A percentile compares a stretch with the other conserved stretches of the same genome.
These are phyloP conservation scores for Neocucurbitaria cava DNA, from an alignment of 2,329 filamentous ascomycete genomes.

Conservation along the genomic window DNA sequence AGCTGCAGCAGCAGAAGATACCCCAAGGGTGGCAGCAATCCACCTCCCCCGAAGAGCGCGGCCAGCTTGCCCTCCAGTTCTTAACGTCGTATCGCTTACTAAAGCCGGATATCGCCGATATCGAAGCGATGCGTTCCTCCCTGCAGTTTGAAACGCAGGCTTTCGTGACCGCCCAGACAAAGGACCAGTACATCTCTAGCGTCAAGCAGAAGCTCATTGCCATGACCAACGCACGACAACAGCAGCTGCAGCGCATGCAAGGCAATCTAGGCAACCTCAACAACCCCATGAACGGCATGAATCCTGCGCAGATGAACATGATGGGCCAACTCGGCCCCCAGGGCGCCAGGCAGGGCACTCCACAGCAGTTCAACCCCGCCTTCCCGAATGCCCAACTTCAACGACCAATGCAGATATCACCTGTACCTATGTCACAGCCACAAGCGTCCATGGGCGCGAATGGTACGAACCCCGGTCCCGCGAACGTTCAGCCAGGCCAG, in stretches of 20 bases:
- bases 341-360: slow-evolving; percentile 47
- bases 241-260: slow-evolving; percentile 37
- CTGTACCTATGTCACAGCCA: slow-evolving; percentile 51
- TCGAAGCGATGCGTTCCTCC: slow-evolving; percentile 36
- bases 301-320: slow-evolving; percentile 44
- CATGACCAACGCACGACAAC: slow-evolving; percentile 39
- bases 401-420: slow-evolving; percentile 59
- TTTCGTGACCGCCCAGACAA: slow-evolving; percentile 32
- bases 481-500: slow-evolving; percentile 32
- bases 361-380: slow-evolving; percentile 50
- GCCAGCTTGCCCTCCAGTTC: slow-evolving; percentile 40
- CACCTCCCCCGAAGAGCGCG: slow-evolving; percentile 40
- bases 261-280: slow-evolving; percentile 29
- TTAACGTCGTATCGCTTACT: slow-evolving; percentile 42
- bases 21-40: slow-evolving; percentile 45
- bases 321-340: slow-evolving; percentile 46
- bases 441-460: slow-evolving; percentile 45
- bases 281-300: slow-evolving; percentile 41
- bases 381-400: slow-evolving; percentile 59
- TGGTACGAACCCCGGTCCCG: slow-evolving; percentile 17
- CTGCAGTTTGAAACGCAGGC: slow-evolving; percentile 38
- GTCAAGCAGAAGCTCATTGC: slow-evolving; percentile 39
- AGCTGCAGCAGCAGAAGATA: slow-evolving; percentile 35
- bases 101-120: slow-evolving; percentile 39
- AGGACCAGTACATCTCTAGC: slow-evolving; percentile 41